phyloP scores from a whole-genome alignment of 202 grass and related monocot genomes.

The Panicum virgatum region DNA sequence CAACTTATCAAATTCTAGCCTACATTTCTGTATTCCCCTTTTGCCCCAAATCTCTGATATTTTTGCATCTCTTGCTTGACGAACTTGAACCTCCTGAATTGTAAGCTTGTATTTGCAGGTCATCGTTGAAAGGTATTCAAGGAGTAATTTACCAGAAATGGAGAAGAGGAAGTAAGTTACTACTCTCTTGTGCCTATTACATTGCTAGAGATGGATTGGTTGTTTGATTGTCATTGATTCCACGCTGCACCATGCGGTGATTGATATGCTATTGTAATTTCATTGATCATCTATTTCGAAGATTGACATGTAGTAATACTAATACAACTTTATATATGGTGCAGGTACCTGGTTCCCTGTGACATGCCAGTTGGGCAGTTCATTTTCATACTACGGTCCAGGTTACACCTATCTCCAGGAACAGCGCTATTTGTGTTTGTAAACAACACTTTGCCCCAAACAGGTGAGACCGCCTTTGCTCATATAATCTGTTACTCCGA shows the following conservation, averaged over 20 bases:
- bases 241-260: no score
- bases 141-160: conserved; percentile 45
- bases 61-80: background rate
- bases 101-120: conserved; percentile 12
- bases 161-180: conserved; percentile 44
- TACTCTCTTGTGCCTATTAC: background rate
- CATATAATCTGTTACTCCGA: background rate
- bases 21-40: background rate
- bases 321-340: background rate
- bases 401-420: conserved; percentile 59
- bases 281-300: background rate
- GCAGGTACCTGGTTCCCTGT: conserved; percentile 44
- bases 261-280: background rate
- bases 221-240: background rate
- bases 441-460: conserved; percentile 75
- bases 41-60: background rate
- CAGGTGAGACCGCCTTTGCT: conserved; percentile 28
- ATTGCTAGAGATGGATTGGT: background rate
- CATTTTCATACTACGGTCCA: conserved; percentile 66
- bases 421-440: conserved; percentile 88
- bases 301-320: background rate
- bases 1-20: background rate
- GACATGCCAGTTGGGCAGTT: conserved; percentile 91
- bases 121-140: conserved; percentile 36
- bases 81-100: background rate